Conservation (phyloP, 73 alveolate genomes). For the Blepharisma stoltei region DNA sequence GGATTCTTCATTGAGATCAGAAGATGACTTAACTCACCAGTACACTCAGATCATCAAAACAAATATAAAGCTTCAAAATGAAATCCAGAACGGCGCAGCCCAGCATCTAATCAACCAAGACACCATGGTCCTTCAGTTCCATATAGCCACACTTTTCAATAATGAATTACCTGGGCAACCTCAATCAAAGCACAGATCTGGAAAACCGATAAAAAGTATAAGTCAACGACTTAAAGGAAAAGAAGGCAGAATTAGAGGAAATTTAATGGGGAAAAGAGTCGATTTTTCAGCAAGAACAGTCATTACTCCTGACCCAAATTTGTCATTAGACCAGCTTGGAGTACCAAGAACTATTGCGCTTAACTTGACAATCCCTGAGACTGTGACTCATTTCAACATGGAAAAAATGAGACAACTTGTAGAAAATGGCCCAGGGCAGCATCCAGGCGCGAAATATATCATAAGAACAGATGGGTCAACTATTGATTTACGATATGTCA, state of each 20-base stretch:
- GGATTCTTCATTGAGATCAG: constrained; percentile 70
- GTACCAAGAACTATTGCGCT: constrained; percentile 93
- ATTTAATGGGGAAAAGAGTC: constrained; percentile 99
- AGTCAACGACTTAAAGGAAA: constrained; percentile 90
- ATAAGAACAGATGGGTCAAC: constrained; percentile 75
- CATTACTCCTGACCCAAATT: constrained; percentile 99
- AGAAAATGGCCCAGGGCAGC: constrained; percentile 87
- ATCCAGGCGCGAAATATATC: constrained; percentile 98
- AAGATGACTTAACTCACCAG: constrained; percentile 91
- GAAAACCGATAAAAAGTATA: constrained; percentile 77
- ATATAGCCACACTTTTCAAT: constrained; percentile 91
- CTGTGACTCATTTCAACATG: constrained; percentile 89
- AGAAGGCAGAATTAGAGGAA: constrained; percentile 99
- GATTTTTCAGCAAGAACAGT: constrained; percentile 99
- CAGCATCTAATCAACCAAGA: constrained; percentile 64
- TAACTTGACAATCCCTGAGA: constrained; percentile 97
- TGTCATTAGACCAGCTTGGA: constrained; percentile 97
- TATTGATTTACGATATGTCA: constrained; percentile 75
- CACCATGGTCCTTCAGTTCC: constrained; percentile 69
- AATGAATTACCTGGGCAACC: constrained; percentile 88
- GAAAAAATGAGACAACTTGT: constrained; percentile 79
- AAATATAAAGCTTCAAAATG: constrained; percentile 55
- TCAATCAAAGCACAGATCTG: constrained; percentile 71
- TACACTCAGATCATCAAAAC: constrained; percentile 76
- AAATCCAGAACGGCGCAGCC: constrained; percentile 51